Base-by-base conservation (phyloP, 2,329 filamentous ascomycete genomes). In the Rosellinia necatrix region DNA sequence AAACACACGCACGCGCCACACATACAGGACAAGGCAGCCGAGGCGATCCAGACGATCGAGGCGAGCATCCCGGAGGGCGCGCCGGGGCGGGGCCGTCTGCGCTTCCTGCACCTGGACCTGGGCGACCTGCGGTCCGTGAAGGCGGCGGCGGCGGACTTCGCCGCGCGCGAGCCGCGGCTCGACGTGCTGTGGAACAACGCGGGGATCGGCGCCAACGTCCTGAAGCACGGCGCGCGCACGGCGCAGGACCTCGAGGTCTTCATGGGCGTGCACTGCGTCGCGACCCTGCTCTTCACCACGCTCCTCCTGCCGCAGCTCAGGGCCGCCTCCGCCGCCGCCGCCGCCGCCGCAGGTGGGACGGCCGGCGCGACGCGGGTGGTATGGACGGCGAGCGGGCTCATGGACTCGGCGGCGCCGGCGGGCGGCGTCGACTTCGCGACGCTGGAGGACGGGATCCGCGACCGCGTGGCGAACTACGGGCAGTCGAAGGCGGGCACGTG, bases 401-500 rank as follows among this genome's bases (percentile, higher is more conserved):
- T 68, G 0, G 67, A 74, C 35, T 58, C 64, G 0, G 55, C 55
- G 1, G 53, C 60, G 3, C 67, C 71, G 6, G 24, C 47, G 1
- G 62, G 68, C 24, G 71, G 72, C 9, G 58, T 74, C 17, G 58
- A 73, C 46, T 64, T 72, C 8, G 58, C 54, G 2, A 51, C 53
- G 2, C 38, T 72, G 1, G 64, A 64, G 2, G 46, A 44, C 6
- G 66, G 64, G 6, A 57, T 63, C 6, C 50, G 53, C 12, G 60
- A 70, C 27, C 61, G 64, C 2, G 56, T 56, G 6, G 53, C 59
- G 10, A 74, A 75, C 58, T 67, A 66, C 30, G 68, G 62, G 22
- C 61, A 66, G 0, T 73, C 70, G 38, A 78, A 77, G 54, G 66
- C 67, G 0, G 73, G 72, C 4, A 71, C 67, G 22, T 72, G 65